Base-by-base conservation (phyloP, 306 rosid species). In the Datisca glomerata region DNA sequence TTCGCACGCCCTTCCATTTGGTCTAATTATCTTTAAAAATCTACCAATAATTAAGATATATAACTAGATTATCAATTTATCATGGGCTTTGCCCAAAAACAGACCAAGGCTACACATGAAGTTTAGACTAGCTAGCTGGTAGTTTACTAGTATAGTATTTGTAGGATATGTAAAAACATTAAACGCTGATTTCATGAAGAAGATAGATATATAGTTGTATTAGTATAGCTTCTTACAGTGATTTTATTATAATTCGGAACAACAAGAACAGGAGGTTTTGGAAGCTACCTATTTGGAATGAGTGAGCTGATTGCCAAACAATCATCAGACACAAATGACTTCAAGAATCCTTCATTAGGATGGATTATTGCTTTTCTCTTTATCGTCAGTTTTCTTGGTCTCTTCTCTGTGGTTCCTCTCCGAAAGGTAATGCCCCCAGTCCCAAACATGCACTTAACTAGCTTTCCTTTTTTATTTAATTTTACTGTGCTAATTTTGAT, bases 241-340 rank as follows among this genome's bases (percentile, higher is more conserved):
- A 12, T 21, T 7, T 29, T 35, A 14, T 4, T 8, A 12, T 44
- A 6, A 28, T 58, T 43, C 18, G n/a, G n/a, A n/a, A n/a, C n/a
- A n/a, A n/a, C 25, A 17, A 28, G 43, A 18, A 13, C 68, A 61
- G 65, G 77, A 17, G 77, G 77, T 6, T 65, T 70, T 35, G 77
- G 77, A 8, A 64, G 65, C 18, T 70, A 70, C 59, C 63, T 70
- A 18, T 70, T 70, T 65, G 77, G 65, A 19, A 64, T 70, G 76
- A 70, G 76, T 22, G 55, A 24, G 14, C 18, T 27, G 1, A 36
- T 60, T 24, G 76, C 76, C 20, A 47, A 21, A 4, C 55, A 56
- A 35, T 65, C 76, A 45, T 11, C 51, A 10, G 54, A 57, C 68
- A 46, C 10, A 0, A 37, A 7, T 12, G 76, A 64, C 32, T 43